phyloP scores from a whole-genome alignment of 306 rosid genomes.

The Boehmeria nivea region DNA sequence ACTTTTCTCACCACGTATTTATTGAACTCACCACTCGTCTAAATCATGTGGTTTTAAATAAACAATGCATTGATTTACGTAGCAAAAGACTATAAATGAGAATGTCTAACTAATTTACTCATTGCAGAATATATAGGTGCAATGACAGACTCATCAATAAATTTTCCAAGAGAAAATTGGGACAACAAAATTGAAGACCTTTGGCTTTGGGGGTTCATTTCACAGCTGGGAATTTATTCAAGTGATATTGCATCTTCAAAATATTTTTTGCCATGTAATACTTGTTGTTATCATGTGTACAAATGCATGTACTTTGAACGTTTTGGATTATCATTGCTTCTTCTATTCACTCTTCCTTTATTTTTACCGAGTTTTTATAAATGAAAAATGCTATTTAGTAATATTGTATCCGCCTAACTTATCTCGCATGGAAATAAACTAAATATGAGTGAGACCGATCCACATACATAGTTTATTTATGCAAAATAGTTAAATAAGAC shows the following conservation, averaged over 20 bases:
- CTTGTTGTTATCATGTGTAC: no score
- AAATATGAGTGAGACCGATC: no score
- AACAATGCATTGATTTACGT: not conserved
- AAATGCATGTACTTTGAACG: no score
- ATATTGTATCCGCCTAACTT: no score
- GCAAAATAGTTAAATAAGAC: no score
- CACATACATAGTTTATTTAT: no score
- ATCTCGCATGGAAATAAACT: no score
- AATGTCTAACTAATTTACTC: not conserved
- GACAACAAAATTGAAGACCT: not conserved
- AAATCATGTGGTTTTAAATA: not conserved
- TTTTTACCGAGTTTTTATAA: no score
- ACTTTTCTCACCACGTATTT: not conserved
- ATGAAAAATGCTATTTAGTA: no score
- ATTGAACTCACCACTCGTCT: not conserved
- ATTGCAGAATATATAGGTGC: not conserved
- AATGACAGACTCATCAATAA: conserved; percentile 6
- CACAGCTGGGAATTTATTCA: conserved; percentile 1
- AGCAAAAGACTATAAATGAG: not conserved
- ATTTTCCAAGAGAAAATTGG: not conserved
- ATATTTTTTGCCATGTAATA: no score
- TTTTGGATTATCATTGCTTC: no score
- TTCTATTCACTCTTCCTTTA: no score
- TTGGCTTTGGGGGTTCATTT: not conserved
- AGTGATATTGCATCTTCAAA: not conserved